phyloP scores from a whole-genome alignment of 345 rosid genomes.

The Syzygium jambos region DNA sequence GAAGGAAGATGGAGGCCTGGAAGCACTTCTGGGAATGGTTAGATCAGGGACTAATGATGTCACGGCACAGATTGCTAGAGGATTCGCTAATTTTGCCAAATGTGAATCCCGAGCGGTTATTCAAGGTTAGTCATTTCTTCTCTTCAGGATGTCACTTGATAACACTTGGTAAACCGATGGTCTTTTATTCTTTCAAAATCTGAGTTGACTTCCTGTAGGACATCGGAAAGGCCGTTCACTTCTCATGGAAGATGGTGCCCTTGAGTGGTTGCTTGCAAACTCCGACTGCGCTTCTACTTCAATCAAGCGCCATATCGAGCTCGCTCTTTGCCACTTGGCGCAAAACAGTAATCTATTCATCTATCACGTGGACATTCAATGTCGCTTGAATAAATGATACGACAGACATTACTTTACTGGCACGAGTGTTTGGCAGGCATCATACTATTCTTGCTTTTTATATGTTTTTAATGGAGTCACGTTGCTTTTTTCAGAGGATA shows the following conservation, averaged over 20 bases:
- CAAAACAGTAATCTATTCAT: conserved; percentile 55
- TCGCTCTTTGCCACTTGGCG: conserved; percentile 89
- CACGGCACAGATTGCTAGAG: conserved; percentile 89
- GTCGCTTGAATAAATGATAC: background rate
- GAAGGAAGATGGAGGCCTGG: conserved; percentile 78
- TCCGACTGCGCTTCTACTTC: conserved; percentile 44
- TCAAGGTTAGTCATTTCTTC: conserved; percentile 41
- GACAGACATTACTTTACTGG: background rate
- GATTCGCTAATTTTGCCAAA: conserved; percentile 91
- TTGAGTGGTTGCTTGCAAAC: conserved; percentile 69
- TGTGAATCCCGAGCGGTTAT: conserved; percentile 78
- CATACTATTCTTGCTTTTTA: background rate
- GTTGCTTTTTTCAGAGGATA: conserved; percentile 42
- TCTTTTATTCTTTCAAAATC: background rate
- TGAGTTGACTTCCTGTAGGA: conserved; percentile 35
- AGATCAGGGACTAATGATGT: conserved; percentile 56
- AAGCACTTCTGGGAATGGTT: conserved; percentile 65
- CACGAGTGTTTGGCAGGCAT: background rate
- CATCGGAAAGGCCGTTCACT: conserved; percentile 69
- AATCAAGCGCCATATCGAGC: conserved; percentile 75
- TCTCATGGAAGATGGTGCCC: conserved; percentile 68
- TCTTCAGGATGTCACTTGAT: background rate
- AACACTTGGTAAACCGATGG: background rate
- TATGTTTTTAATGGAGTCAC: background rate
- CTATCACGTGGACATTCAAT: background rate